These are phyloP conservation scores for Pseudognaphalium luteoalbum DNA, from an alignment of 129 eudicot species.

Conservation along the genomic window DNA sequence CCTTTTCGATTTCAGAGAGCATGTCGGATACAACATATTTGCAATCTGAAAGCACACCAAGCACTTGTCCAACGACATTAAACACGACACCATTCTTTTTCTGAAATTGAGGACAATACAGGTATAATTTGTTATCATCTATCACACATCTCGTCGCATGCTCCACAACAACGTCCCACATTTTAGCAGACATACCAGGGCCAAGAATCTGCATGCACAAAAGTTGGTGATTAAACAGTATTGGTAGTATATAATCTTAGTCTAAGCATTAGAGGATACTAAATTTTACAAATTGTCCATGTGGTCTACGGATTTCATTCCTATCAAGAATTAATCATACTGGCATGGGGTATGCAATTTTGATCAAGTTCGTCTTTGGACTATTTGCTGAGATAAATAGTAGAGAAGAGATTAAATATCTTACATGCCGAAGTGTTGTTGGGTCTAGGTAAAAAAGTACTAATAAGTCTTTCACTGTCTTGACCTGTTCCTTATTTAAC, in stretches of 20 bases:
- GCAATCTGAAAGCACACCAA: constrained; percentile 59
- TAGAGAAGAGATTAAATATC: constrained; percentile 25
- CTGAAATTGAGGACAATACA: constrained; percentile 51
- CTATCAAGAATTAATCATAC: no score
- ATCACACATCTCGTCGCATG: constrained; percentile 83
- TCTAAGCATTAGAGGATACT: not conserved
- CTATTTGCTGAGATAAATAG: not conserved
- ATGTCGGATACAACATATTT: constrained; percentile 49
- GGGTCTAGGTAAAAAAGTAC: constrained; percentile 57
- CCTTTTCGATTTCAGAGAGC: constrained; percentile 80
- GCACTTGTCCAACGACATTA: constrained; percentile 74
- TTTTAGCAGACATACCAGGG: constrained; percentile 82
- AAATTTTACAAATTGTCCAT: not conserved
- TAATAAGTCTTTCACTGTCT: constrained; percentile 79
- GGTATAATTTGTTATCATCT: constrained; percentile 55
- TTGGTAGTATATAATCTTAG: not conserved
- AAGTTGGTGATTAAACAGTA: constrained; percentile 3
- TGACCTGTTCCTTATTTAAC: constrained; percentile 58
- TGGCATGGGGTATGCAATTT: no score
- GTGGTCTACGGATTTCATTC: no score
- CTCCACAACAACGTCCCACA: constrained; percentile 91
- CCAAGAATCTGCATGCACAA: constrained; percentile 66
- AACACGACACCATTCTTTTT: constrained; percentile 68
- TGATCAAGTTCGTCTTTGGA: no score
- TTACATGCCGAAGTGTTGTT: constrained; percentile 68